Evolutionary conservation across 192 early-diverging fungal species (phyloP).

Genomic region (Neocallimastix lanati): DNA sequence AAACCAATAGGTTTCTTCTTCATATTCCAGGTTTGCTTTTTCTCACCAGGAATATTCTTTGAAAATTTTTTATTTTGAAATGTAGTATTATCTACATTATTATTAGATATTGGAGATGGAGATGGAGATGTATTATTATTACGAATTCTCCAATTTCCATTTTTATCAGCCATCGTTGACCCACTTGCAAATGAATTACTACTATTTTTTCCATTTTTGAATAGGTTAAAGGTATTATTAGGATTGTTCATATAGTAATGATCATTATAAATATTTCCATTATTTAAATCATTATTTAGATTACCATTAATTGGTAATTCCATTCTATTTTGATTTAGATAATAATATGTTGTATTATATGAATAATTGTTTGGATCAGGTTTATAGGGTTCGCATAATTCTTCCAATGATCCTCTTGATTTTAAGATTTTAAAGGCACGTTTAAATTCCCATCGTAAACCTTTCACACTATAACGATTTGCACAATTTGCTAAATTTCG

Average conservation of each 20-base stretch:
- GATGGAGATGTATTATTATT: too few species aligned
- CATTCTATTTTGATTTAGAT: neutral
- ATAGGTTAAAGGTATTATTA: neutral
- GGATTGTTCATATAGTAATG: neutral
- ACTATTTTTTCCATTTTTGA: neutral
- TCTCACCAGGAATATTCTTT: too few species aligned
- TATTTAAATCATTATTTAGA: neutral
- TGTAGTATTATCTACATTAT: neutral
- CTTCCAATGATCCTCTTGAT: slow-evolving; percentile 16
- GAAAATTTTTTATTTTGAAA: neutral
- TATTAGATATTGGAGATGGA: neutral
- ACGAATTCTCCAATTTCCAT: neutral
- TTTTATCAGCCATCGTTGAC: neutral
- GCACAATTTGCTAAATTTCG: slow-evolving; percentile 85
- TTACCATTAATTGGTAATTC: neutral
- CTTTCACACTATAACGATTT: slow-evolving; percentile 55
- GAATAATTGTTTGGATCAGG: neutral
- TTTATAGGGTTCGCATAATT: slow-evolving; percentile 30
- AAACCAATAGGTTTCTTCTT: too few species aligned
- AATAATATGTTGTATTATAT: neutral
- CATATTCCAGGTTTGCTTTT: too few species aligned
- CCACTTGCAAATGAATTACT: neutral
- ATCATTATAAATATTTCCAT: neutral
- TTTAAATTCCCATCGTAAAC: slow-evolving; percentile 60
- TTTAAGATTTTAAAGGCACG: slow-evolving; percentile 48